These are phyloP conservation scores for Colletotrichum falcatum DNA, from an alignment of 2,329 filamentous ascomycete genomes.

Conservation along the genomic window DNA sequence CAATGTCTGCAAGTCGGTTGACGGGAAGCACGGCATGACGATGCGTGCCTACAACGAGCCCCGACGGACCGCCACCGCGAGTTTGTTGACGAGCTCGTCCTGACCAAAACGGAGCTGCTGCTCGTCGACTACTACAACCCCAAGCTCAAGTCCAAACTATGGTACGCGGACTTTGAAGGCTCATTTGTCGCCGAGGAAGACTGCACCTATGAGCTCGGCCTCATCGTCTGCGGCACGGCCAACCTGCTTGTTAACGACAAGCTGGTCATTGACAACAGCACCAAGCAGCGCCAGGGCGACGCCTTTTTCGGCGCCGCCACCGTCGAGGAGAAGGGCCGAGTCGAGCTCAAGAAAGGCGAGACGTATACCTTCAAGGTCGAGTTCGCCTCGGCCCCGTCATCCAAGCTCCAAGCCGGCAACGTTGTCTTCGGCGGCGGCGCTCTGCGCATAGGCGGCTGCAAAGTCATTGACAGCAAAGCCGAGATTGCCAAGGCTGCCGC, in stretches of 20 bases:
- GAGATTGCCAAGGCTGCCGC: slow-evolving; percentile 75
- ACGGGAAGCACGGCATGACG: slow-evolving; percentile 68
- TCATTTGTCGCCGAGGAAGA: slow-evolving; percentile 70
- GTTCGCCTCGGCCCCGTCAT: slow-evolving; percentile 70
- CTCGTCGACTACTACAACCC: slow-evolving; percentile 65
- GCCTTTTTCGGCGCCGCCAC: slow-evolving; percentile 75
- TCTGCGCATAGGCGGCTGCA: slow-evolving; percentile 71
- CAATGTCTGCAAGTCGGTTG: slow-evolving; percentile 60
- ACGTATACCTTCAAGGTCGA: slow-evolving; percentile 70
- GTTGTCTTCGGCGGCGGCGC: slow-evolving; percentile 69
- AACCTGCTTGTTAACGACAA: slow-evolving; percentile 72
- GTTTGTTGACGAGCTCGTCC: slow-evolving; percentile 62
- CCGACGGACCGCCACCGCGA: slow-evolving; percentile 60
- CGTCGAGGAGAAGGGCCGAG: slow-evolving; percentile 70
- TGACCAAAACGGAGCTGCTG: slow-evolving; percentile 62
- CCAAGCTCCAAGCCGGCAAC: slow-evolving; percentile 63
- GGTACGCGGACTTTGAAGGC: slow-evolving; percentile 73
- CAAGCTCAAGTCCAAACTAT: slow-evolving; percentile 63
- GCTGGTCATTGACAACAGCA: slow-evolving; percentile 74
- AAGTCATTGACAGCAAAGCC: slow-evolving; percentile 66
- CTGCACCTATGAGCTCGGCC: slow-evolving; percentile 72
- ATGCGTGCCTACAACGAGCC: slow-evolving; percentile 74
- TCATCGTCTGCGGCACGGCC: slow-evolving; percentile 75
- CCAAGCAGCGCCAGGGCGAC: slow-evolving; percentile 70
- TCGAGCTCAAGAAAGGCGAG: slow-evolving; percentile 69